phyloP scores from a whole-genome alignment of 345 rosid species.

The Euphorbia pulcherrima region DNA sequence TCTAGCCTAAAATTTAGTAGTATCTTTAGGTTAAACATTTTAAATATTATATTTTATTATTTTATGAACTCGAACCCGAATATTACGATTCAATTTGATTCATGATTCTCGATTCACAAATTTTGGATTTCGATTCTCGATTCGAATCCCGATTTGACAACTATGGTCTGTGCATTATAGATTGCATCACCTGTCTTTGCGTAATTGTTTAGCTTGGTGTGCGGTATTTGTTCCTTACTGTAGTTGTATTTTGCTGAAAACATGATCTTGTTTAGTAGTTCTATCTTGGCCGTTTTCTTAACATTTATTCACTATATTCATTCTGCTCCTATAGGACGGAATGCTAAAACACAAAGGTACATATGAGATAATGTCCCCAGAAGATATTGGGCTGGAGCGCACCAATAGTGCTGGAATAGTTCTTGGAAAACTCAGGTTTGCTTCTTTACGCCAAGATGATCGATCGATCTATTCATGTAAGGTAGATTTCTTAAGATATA shows the following conservation, averaged over 20 bases:
- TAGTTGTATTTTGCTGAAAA: not conserved
- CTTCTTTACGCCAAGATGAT: not conserved
- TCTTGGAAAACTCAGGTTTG: constrained; percentile 89
- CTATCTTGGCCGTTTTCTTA: not conserved
- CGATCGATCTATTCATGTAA: not conserved
- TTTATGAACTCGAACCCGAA: no score
- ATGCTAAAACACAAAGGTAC: constrained; percentile 91
- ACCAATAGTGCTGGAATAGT: constrained; percentile 86
- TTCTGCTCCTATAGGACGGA: constrained; percentile 62
- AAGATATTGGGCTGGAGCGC: constrained; percentile 87
- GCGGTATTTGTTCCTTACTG: not conserved
- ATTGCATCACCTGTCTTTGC: not conserved
- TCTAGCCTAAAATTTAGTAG: no score
- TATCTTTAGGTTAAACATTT: no score
- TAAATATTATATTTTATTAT: no score
- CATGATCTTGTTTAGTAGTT: not conserved
- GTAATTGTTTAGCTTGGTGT: not conserved
- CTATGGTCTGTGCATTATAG: no score
- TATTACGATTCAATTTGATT: no score
- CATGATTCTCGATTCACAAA: no score
- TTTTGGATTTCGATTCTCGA: no score
- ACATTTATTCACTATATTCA: not conserved
- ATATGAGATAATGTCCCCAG: constrained; percentile 85
- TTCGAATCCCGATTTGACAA: no score
- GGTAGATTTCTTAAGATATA: not conserved